Evolutionary conservation across 2,329 filamentous ascomycete genomes (phyloP).

Genomic region (Parascedosporium putredinis): DNA sequence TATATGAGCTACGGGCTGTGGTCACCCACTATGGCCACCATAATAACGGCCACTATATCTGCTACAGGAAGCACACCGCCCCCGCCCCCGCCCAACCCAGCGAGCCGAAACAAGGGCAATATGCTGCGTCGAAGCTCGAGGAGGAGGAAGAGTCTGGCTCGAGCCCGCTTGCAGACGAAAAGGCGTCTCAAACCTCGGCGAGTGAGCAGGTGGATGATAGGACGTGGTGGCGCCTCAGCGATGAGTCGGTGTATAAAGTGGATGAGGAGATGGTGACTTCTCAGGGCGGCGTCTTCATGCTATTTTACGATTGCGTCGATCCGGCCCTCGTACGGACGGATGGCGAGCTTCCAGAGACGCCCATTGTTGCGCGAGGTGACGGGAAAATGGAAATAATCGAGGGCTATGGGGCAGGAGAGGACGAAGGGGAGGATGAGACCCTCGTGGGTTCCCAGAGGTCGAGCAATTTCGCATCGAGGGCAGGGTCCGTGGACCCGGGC

Average conservation of each 20-base stretch:
- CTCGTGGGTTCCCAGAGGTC: not conserved
- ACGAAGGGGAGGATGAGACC: not conserved
- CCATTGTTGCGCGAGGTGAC: too few relatives aligned
- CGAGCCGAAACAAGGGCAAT: not conserved
- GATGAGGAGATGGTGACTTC: constrained; percentile 62
- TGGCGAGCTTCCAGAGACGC: too few relatives aligned
- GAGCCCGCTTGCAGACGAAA: constrained; percentile 10
- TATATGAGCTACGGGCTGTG: constrained; percentile 73
- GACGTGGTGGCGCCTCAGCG: constrained; percentile 85
- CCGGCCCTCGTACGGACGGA: constrained; percentile 33
- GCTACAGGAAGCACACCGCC: constrained; percentile 59
- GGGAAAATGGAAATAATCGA: too few relatives aligned
- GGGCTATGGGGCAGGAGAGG: not conserved
- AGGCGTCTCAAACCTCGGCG: constrained; percentile 9
- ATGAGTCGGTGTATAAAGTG: constrained; percentile 70
- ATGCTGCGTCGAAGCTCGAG: not conserved
- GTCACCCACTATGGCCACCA: constrained; percentile 85
- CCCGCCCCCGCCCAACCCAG: not conserved
- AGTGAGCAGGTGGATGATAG: constrained; percentile 23
- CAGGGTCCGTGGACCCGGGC: not conserved
- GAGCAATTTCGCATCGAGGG: not conserved
- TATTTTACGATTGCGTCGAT: constrained; percentile 80
- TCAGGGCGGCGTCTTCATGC: constrained; percentile 85
- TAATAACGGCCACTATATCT: constrained; percentile 93
- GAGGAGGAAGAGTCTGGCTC: constrained; percentile 8